Percentiles rank a stretch among this genome's conserved stretches.
These are phyloP conservation scores for Aspergillus pseudotamarii DNA, from an alignment of 2,329 filamentous ascomycete species.

Conservation along the genomic window DNA sequence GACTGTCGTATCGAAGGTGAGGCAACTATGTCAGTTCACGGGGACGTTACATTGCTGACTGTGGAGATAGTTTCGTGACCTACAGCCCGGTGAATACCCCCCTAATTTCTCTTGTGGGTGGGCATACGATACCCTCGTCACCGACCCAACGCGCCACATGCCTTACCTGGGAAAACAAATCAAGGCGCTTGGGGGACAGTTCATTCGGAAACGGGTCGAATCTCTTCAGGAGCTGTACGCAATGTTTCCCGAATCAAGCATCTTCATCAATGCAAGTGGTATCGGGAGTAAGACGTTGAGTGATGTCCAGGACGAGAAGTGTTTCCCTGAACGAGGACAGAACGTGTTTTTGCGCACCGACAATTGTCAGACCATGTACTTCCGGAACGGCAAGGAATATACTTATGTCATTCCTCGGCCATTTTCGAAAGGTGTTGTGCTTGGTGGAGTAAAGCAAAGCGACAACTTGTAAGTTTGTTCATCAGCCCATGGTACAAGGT, in stretches of 20 bases:
- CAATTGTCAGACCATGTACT: slow-evolving; percentile 35
- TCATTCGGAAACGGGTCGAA: slow-evolving; percentile 36
- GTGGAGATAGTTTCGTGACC: slow-evolving; percentile 34
- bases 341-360: slow-evolving; percentile 40
- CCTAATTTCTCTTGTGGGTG: slow-evolving; percentile 37
- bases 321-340: slow-evolving; percentile 41
- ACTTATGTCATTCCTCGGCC: slow-evolving; percentile 44
- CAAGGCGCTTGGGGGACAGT: slow-evolving; percentile 33
- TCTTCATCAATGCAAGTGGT: slow-evolving; percentile 45
- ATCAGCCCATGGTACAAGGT: neutral
- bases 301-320: slow-evolving; percentile 39
- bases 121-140: slow-evolving; percentile 41
- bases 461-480: slow-evolving; percentile 31
- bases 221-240: slow-evolving; percentile 37
- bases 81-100: slow-evolving; percentile 35
- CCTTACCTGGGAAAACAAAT: slow-evolving; percentile 37
- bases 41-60: slow-evolving; percentile 2
- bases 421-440: slow-evolving; percentile 34
- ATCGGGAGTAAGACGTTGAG: slow-evolving; percentile 37
- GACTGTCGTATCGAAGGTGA: slow-evolving; percentile 38
- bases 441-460: slow-evolving; percentile 40
- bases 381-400: slow-evolving; percentile 41
- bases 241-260: slow-evolving; percentile 37
- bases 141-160: slow-evolving; percentile 42
- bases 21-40: neutral